A percentile compares a stretch with the other conserved stretches of the same genome.
Conservation (phyloP, 805 yeast genomes). For the Saccharomycopsis sp. region DNA sequence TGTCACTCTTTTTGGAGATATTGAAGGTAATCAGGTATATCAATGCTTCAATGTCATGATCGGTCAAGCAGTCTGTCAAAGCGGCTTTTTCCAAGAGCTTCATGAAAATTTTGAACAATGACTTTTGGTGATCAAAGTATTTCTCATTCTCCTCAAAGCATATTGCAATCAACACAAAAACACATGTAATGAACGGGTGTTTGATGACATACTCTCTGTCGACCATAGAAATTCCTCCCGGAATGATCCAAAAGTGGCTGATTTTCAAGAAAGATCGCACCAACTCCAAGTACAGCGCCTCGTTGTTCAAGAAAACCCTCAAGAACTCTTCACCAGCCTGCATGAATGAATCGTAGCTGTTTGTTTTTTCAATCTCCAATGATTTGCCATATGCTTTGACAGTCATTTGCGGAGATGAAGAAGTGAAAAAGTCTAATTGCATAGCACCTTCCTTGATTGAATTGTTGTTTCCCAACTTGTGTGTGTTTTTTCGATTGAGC, state of each 20-base stretch:
- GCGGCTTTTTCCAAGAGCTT: conserved; percentile 40
- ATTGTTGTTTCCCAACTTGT: no score
- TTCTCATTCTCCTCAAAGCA: conserved; percentile 45
- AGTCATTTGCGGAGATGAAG: no score
- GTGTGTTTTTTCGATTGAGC: no score
- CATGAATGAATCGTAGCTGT: conserved; percentile 13
- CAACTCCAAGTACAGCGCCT: conserved; percentile 35
- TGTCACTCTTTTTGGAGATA: conserved; percentile 40
- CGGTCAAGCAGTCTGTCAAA: conserved; percentile 44
- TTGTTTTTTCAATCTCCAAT: no score
- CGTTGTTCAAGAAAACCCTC: conserved; percentile 37
- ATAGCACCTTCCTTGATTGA: no score
- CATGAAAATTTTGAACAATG: conserved; percentile 40
- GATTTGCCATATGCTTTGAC: no score
- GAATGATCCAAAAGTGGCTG: conserved; percentile 54
- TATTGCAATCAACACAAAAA: conserved; percentile 45
- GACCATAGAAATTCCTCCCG: conserved; percentile 47
- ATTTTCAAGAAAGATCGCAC: conserved; percentile 40
- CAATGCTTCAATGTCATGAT: conserved; percentile 53
- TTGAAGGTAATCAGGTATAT: conserved; percentile 46
- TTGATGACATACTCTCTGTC: conserved; percentile 36
- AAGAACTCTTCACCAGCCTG: conserved; percentile 36
- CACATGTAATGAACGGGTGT: conserved; percentile 48
- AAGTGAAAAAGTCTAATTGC: no score
- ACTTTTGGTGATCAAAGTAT: conserved; percentile 39